A percentile compares a stretch with the other conserved stretches of the same genome.
Evolutionary conservation across 2,329 filamentous ascomycete species (phyloP).

Genomic region (Cladosporium halotolerans): DNA sequence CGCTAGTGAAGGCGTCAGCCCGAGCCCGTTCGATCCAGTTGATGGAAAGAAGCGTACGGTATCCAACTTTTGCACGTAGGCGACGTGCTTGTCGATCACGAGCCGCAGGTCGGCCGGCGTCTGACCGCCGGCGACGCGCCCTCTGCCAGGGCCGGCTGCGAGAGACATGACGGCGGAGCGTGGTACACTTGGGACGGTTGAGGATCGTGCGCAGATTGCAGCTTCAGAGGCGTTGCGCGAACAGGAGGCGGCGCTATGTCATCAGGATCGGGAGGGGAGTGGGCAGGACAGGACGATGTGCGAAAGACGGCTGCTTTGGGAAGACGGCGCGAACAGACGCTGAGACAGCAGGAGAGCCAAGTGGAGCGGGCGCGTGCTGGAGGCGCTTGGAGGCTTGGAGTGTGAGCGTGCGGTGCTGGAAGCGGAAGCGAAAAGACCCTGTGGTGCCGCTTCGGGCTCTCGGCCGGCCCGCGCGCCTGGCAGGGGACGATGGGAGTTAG

Average conservation of each 20-base stretch:
- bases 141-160: constrained; percentile 54
- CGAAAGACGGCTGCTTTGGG: constrained; percentile 5
- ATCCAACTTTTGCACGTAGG: constrained; percentile 89
- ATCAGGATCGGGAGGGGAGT: background rate
- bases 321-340: background rate
- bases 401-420: constrained; percentile 1
- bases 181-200: constrained; percentile 2
- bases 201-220: constrained; percentile 8
- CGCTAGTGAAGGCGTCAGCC: constrained; percentile 46
- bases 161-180: constrained; percentile 46
- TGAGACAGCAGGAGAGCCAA: constrained; percentile 2
- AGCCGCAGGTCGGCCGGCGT: constrained; percentile 46
- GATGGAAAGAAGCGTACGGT: constrained; percentile 50
- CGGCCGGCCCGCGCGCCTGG: background rate
- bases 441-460: constrained; percentile 1
- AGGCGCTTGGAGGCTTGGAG: background rate
- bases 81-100: constrained; percentile 65
- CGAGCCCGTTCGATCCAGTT: constrained; percentile 12
- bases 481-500: constrained; percentile 3
- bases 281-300: constrained; percentile 4
- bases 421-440: background rate
- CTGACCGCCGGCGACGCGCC: constrained; percentile 31
- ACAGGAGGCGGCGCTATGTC: constrained; percentile 4
- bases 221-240: constrained; percentile 1
- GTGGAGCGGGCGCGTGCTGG: background rate